phyloP scores from a whole-genome alignment of 2,329 filamentous ascomycete species.

The Mollisiaceae sp. region DNA sequence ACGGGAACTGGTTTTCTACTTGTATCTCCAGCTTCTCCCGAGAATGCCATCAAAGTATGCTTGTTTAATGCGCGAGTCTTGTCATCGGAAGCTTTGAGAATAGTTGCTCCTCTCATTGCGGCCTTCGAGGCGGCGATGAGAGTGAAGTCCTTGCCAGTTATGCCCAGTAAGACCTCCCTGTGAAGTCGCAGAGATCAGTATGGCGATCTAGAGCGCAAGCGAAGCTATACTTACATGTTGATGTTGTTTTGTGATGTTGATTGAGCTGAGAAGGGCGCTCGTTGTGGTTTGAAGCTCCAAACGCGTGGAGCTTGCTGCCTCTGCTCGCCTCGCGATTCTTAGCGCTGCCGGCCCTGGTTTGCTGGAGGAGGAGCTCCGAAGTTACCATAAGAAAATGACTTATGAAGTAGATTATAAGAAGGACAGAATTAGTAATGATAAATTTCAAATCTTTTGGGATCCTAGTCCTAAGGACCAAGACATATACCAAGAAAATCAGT shows the following conservation, averaged over 20 bases:
- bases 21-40: conserved; percentile 94
- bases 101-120: conserved; percentile 94
- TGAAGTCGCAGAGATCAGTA: conserved; percentile 26
- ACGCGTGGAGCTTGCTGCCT: conserved; percentile 43
- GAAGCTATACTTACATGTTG: conserved; percentile 35
- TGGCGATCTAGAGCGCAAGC: conserved; percentile 9
- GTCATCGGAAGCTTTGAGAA: conserved; percentile 94
- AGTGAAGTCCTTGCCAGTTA: conserved; percentile 99
- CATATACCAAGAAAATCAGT: too few relatives aligned
- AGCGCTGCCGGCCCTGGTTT: background rate
- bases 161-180: conserved; percentile 97
- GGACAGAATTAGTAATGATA: background rate
- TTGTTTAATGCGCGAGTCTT: conserved; percentile 94
- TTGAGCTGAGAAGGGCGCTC: conserved; percentile 21
- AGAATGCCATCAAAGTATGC: conserved; percentile 93
- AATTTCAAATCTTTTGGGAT: too few relatives aligned
- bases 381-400: background rate
- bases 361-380: background rate
- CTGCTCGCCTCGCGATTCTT: conserved; percentile 18
- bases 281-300: conserved; percentile 30
- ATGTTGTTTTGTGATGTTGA: conserved; percentile 32
- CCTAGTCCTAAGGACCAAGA: too few relatives aligned
- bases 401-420: background rate
- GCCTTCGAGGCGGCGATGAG: conserved; percentile 97
- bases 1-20: conserved; percentile 55